Evolutionary conservation across 176 grass and related monocot species (phyloP).

Genomic region (Otatea glauca): DNA sequence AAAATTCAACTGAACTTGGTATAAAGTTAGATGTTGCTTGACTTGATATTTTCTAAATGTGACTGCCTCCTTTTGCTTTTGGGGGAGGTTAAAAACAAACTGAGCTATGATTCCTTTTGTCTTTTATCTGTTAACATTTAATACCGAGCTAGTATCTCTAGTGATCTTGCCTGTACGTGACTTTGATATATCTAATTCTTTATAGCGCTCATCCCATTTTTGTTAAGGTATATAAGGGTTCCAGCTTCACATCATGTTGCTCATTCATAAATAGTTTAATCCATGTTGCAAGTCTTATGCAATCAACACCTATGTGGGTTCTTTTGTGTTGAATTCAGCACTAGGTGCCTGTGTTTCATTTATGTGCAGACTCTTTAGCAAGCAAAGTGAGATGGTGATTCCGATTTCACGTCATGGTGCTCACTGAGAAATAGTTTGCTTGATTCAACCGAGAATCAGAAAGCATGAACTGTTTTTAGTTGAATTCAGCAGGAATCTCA

Average conservation of each 20-base stretch:
- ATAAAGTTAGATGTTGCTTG: conserved; percentile 24
- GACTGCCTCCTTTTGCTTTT: conserved; percentile 10
- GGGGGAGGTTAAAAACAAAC: background rate
- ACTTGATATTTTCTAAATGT: conserved; percentile 29
- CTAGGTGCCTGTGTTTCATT: conserved; percentile 11
- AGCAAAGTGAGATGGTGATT: conserved; percentile 34
- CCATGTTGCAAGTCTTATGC: conserved; percentile 7
- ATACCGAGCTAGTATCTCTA: conserved; percentile 7
- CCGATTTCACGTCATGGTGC: background rate
- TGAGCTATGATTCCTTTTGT: background rate
- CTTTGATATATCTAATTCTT: conserved; percentile 6
- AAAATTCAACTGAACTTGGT: conserved; percentile 29
- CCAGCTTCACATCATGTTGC: background rate
- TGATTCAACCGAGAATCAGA: background rate
- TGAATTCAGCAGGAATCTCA: conserved; percentile 32
- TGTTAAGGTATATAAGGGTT: conserved; percentile 7
- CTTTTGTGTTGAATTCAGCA: conserved; percentile 1
- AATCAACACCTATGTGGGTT: conserved; percentile 8
- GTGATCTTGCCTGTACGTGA: conserved; percentile 5
- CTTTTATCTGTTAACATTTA: conserved; percentile 31
- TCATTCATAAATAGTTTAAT: conserved; percentile 15
- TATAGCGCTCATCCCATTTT: background rate
- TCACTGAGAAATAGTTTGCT: background rate
- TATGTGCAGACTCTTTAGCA: conserved; percentile 16
- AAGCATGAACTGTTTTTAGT: conserved; percentile 18